Percentiles rank a stretch among this genome's conserved stretches.
Evolutionary conservation across 305 asterid genomes (phyloP).

Genomic region (Coffea humblotiana): DNA sequence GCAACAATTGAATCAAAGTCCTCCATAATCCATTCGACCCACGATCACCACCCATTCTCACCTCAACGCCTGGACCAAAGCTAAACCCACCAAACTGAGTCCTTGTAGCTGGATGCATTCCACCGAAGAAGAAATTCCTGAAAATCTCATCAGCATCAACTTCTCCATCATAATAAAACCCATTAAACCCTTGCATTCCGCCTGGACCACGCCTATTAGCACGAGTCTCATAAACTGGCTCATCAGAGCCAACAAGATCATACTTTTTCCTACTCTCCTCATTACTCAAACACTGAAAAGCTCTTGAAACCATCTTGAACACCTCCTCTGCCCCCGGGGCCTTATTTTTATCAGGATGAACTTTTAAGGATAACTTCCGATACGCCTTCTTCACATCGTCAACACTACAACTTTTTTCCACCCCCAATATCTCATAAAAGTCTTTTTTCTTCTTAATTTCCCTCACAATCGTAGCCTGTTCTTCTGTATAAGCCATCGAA

Average conservation of each 20-base stretch:
- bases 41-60: conserved; percentile 67
- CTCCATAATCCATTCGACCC: conserved; percentile 55
- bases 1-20: conserved; percentile 67
- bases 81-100: conserved; percentile 72
- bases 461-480: conserved; percentile 62
- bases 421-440: conserved; percentile 82
- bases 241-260: conserved; percentile 73
- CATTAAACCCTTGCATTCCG: conserved; percentile 76
- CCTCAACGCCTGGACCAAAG: conserved; percentile 82
- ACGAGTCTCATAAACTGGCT: conserved; percentile 59
- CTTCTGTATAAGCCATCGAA: conserved; percentile 59
- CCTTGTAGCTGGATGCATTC: conserved; percentile 70
- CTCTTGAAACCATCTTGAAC: conserved; percentile 88
- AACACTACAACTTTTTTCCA: conserved; percentile 65
- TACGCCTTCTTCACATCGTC: conserved; percentile 88
- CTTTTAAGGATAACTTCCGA: conserved; percentile 81
- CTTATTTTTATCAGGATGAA: conserved; percentile 89
- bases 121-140: conserved; percentile 89
- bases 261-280: conserved; percentile 73
- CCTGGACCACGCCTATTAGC: conserved; percentile 39
- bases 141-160: conserved; percentile 91
- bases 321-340: conserved; percentile 98
- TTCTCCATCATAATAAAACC: conserved; percentile 57
- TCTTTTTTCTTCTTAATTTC: conserved; percentile 82
- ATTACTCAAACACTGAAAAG: conserved; percentile 85